phyloP scores from a whole-genome alignment of 805 yeast species.

The Yarrowia keelungensis region DNA sequence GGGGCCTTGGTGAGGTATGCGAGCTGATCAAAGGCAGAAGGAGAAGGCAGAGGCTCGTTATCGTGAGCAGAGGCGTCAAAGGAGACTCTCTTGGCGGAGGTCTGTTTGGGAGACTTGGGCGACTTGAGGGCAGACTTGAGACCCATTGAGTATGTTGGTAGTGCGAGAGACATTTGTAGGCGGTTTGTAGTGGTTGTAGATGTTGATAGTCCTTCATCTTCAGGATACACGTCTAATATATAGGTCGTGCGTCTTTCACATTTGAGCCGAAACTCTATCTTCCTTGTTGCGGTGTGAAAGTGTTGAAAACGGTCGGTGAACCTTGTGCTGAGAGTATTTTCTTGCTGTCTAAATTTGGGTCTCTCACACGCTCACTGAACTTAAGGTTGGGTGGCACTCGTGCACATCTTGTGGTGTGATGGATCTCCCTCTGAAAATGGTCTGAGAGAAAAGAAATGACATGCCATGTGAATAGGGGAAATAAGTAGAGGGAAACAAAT shows the following conservation, averaged over 20 bases:
- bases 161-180: slow-evolving; percentile 25
- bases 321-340: slow-evolving; percentile 2
- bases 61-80: slow-evolving; percentile 37
- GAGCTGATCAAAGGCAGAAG: slow-evolving; percentile 27
- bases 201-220: neutral
- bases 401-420: slow-evolving; percentile 19
- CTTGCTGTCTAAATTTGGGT: slow-evolving; percentile 11
- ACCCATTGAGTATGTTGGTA: slow-evolving; percentile 26
- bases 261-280: slow-evolving; percentile 35
- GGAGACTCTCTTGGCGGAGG: slow-evolving; percentile 25
- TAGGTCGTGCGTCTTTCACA: slow-evolving; percentile 35
- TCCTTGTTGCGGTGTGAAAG: slow-evolving; percentile 31
- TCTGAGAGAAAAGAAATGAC: slow-evolving; percentile 10
- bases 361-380: slow-evolving; percentile 3
- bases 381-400: slow-evolving; percentile 7
- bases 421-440: slow-evolving; percentile 23
- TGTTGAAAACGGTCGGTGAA: slow-evolving; percentile 22
- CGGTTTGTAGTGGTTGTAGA: neutral
- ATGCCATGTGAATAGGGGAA: neutral
- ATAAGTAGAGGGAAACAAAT: no score
- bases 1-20: slow-evolving; percentile 19
- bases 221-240: slow-evolving; percentile 10
- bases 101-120: slow-evolving; percentile 22
- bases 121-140: slow-evolving; percentile 38
- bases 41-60: slow-evolving; percentile 37